Percentiles rank a stretch among this genome's conserved stretches.
These are phyloP conservation scores for Apiospora koreana DNA, from an alignment of 2,329 filamentous ascomycete species.

Conservation along the genomic window DNA sequence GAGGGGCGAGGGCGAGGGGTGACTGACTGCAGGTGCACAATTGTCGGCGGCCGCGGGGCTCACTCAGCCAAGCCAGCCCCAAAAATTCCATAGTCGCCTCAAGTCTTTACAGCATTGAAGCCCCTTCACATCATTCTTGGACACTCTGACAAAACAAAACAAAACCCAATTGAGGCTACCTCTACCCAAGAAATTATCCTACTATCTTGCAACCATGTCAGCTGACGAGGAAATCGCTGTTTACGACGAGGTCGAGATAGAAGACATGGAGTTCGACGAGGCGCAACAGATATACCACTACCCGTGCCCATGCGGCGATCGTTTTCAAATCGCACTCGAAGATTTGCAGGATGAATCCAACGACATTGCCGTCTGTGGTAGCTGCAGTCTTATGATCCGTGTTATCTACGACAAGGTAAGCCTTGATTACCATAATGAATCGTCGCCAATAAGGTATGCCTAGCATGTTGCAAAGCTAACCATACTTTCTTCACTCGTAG, in stretches of 20 bases:
- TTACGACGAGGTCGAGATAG: constrained; percentile 98
- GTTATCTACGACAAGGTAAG: constrained; percentile 88
- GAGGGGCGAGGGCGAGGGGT: neutral
- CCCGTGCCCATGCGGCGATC: constrained; percentile 95
- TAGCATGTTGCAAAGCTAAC: neutral
- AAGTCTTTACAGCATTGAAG: neutral
- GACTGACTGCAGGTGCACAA: too few species aligned
- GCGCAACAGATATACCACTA: constrained; percentile 88
- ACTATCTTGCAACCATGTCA: constrained; percentile 48
- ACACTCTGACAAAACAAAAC: neutral
- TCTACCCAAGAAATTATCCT: neutral
- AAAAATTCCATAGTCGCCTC: neutral
- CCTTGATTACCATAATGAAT: constrained; percentile 1
- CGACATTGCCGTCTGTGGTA: constrained; percentile 95
- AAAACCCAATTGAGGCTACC: neutral
- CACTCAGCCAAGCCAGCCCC: neutral
- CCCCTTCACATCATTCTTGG: neutral
- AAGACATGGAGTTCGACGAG: constrained; percentile 93
- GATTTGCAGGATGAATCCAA: constrained; percentile 81
- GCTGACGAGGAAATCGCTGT: constrained; percentile 67
- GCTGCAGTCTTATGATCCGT: constrained; percentile 93
- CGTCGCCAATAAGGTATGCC: neutral
- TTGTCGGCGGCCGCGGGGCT: constrained; percentile 2
- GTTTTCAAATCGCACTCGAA: constrained; percentile 85
- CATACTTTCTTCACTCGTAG: constrained; percentile 15